These are phyloP conservation scores for Yarrowia sp. DNA, from an alignment of 805 yeast genomes.

Conservation along the genomic window DNA sequence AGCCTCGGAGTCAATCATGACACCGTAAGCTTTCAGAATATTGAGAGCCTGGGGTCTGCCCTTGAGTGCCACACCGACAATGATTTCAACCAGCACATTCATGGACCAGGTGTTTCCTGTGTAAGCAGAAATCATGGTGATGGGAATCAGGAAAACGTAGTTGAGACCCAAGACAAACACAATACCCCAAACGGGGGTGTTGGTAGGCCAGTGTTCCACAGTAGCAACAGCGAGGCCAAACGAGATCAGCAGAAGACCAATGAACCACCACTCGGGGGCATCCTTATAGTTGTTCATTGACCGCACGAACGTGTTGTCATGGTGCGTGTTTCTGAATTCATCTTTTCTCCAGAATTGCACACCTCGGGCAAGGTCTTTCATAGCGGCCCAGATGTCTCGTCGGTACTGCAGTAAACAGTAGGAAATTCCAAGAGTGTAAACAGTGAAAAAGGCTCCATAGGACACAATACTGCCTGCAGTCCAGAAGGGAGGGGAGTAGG, in stretches of 20 bases:
- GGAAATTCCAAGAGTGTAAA: slow-evolving; percentile 15
- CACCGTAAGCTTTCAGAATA: slow-evolving; percentile 56
- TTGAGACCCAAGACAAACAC: slow-evolving; percentile 64
- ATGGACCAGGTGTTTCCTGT: slow-evolving; percentile 65
- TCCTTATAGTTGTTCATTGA: slow-evolving; percentile 59
- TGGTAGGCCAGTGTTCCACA: slow-evolving; percentile 53
- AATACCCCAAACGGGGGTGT: slow-evolving; percentile 68
- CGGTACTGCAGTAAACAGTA: slow-evolving; percentile 21
- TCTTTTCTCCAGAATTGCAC: slow-evolving; percentile 3
- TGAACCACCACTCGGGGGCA: slow-evolving; percentile 63
- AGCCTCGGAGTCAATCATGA: slow-evolving; percentile 63
- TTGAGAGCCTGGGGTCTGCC: slow-evolving; percentile 63
- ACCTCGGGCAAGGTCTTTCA: slow-evolving; percentile 1
- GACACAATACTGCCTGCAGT: slow-evolving; percentile 7
- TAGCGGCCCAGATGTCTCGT: neutral
- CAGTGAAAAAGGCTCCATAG: slow-evolving; percentile 10
- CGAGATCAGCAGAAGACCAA: slow-evolving; percentile 55
- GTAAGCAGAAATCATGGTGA: slow-evolving; percentile 60
- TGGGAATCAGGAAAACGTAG: slow-evolving; percentile 64
- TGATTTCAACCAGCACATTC: slow-evolving; percentile 66
- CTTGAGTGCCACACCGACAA: slow-evolving; percentile 71
- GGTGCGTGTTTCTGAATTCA: slow-evolving; percentile 5
- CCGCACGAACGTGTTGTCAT: slow-evolving; percentile 50
- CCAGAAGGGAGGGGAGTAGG: slow-evolving; percentile 67
- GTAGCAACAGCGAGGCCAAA: slow-evolving; percentile 55